Evolutionary conservation across 192 early-diverging fungal genomes (phyloP).

Genomic region (Rhizoclosmatium sp.): DNA sequence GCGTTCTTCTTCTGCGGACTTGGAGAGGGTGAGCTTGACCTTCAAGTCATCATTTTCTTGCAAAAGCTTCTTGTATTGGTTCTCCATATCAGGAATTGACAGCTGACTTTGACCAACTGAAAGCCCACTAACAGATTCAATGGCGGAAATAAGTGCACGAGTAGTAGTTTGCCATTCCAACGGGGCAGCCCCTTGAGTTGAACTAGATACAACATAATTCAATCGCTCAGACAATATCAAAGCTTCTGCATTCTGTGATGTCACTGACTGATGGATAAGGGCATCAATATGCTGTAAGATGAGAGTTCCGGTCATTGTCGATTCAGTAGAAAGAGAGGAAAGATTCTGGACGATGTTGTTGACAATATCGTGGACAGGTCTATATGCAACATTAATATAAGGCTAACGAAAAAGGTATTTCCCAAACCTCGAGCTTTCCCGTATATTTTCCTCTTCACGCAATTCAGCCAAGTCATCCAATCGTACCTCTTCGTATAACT

Average conservation of each 20-base stretch:
- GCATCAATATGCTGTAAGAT: constrained; percentile 22
- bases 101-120: neutral
- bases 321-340: constrained; percentile 37
- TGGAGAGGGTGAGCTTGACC: constrained; percentile 4
- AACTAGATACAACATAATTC: neutral
- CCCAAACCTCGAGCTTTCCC: neutral
- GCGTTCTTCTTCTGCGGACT: constrained; percentile 9
- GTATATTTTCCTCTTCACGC: constrained; percentile 28
- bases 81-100: neutral
- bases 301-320: constrained; percentile 21
- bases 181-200: neutral
- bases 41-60: constrained; percentile 20
- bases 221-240: constrained; percentile 26
- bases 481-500: constrained; percentile 47
- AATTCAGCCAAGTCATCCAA: constrained; percentile 43
- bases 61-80: neutral
- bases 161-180: constrained; percentile 9
- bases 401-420: constrained; percentile 5
- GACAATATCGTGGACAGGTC: constrained; percentile 41
- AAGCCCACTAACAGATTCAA: constrained; percentile 15
- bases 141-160: constrained; percentile 22
- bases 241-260: neutral
- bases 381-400: neutral
- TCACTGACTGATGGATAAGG: neutral
- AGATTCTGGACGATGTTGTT: constrained; percentile 21